Percentiles rank a stretch among this genome's conserved stretches.
phyloP scores from a whole-genome alignment of 2,329 filamentous ascomycete species.

The Cladobotryum protrusum region DNA sequence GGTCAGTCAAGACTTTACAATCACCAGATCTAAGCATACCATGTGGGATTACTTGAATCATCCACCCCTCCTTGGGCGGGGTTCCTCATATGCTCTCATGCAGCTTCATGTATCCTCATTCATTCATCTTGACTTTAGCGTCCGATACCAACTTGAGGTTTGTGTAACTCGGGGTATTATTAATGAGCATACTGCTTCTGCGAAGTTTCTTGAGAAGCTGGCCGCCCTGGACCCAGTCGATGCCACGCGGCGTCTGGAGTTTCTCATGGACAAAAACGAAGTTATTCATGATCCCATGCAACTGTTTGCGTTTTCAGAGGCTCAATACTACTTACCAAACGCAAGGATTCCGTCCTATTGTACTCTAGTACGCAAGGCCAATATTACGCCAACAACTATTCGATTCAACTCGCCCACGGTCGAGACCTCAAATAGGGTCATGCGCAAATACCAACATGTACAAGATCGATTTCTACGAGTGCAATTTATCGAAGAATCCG shows the following conservation, averaged over 20 bases:
- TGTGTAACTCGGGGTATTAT: conserved; percentile 78
- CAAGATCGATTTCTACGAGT: conserved; percentile 81
- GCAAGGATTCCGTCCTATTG: conserved; percentile 64
- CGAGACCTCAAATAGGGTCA: conserved; percentile 82
- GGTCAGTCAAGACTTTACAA: conserved; percentile 34
- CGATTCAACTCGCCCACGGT: conserved; percentile 70
- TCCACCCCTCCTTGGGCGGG: conserved; percentile 7
- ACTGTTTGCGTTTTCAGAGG: conserved; percentile 56
- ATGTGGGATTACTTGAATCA: conserved; percentile 30
- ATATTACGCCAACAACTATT: conserved; percentile 78
- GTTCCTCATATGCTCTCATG: conserved; percentile 25
- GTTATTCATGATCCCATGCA: conserved; percentile 63
- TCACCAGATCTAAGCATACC: conserved; percentile 19
- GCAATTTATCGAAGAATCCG: conserved; percentile 79
- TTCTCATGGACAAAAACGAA: conserved; percentile 58
- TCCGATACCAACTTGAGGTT: conserved; percentile 87
- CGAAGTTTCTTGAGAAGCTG: conserved; percentile 61
- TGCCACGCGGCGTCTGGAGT: conserved; percentile 66
- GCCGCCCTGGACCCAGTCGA: conserved; percentile 35
- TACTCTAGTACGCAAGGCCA: conserved; percentile 66
- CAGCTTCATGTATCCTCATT: conserved; percentile 12
- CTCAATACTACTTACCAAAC: conserved; percentile 40
- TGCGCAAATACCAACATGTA: conserved; percentile 62
- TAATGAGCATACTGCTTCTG: conserved; percentile 66
- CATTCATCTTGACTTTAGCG: conserved; percentile 55